These are phyloP conservation scores for Pestalotiopsis sp. DNA, from an alignment of 2,329 filamentous ascomycete genomes.

Conservation along the genomic window DNA sequence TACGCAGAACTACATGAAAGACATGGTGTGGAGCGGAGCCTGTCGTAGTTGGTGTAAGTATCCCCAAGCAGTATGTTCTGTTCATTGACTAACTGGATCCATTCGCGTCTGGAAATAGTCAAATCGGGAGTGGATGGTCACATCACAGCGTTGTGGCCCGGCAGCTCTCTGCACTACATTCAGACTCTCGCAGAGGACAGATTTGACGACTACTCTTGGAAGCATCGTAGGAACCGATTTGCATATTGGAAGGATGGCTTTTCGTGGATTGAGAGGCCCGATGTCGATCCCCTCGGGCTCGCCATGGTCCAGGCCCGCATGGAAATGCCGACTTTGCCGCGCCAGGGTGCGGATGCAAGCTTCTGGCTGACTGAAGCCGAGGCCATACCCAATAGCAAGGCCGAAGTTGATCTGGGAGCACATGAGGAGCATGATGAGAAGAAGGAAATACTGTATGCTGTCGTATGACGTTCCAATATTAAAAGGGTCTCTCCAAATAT, in stretches of 20 bases:
- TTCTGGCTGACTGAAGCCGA: not conserved
- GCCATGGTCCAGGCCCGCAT: not conserved
- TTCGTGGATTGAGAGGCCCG: not conserved
- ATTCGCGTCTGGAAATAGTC: not conserved
- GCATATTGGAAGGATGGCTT: not conserved
- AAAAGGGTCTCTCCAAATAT: not conserved
- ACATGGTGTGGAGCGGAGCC: not conserved
- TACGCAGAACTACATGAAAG: slow-evolving; percentile 2
- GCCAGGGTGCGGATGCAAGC: not conserved
- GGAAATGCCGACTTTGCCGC: not conserved
- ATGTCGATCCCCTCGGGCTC: not conserved
- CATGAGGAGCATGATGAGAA: not conserved
- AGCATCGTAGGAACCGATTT: not conserved
- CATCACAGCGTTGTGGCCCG: not conserved
- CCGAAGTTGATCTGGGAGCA: not conserved
- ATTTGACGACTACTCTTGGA: not conserved
- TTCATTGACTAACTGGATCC: not conserved
- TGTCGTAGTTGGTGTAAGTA: slow-evolving; percentile 7
- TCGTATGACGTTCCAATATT: not conserved
- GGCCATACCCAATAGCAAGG: not conserved
- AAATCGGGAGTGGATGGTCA: not conserved
- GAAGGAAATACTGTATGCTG: not conserved
- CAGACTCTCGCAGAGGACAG: not conserved
- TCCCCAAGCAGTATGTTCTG: not conserved
- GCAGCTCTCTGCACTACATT: slow-evolving; percentile 2